Evolutionary conservation across 73 alveolate genomes (phyloP).

Genomic region (Durusdinium trenchii): DNA sequence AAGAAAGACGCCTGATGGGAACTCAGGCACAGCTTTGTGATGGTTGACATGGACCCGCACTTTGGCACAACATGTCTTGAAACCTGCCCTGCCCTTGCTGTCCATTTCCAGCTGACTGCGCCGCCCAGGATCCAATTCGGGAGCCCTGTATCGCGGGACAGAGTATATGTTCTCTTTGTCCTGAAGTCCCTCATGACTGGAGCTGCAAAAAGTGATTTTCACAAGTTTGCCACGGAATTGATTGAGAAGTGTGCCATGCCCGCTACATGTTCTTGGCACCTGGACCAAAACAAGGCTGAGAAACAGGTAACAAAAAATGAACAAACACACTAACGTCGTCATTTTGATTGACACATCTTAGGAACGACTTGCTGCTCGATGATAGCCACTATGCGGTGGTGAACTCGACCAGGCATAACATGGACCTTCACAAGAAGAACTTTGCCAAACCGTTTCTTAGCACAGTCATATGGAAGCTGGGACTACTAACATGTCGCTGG

Average conservation of each 20-base stretch:
- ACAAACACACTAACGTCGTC: too few relatives aligned
- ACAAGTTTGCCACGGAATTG: background rate
- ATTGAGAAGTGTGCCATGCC: background rate
- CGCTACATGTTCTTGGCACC: background rate
- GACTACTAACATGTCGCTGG: too few relatives aligned
- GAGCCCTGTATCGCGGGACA: background rate
- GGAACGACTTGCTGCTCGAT: background rate
- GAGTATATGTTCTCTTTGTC: background rate
- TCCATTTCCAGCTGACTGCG: too few relatives aligned
- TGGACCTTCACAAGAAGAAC: too few relatives aligned
- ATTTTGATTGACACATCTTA: background rate
- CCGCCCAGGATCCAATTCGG: background rate
- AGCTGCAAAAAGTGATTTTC: background rate
- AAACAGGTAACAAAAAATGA: background rate
- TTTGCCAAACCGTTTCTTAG: too few relatives aligned
- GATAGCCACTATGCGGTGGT: background rate
- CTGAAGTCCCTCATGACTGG: background rate
- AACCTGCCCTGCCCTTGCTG: too few relatives aligned
- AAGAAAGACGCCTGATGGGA: background rate
- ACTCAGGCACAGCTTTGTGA: background rate
- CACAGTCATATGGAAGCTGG: too few relatives aligned
- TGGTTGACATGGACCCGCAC: background rate
- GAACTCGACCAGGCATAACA: too few relatives aligned
- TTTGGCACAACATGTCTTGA: background rate
- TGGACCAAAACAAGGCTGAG: background rate